Percentiles rank a stretch among this genome's conserved stretches.
These are phyloP conservation scores for Penicillium sp. DNA, from an alignment of 2,329 filamentous ascomycete genomes.

Conservation along the genomic window DNA sequence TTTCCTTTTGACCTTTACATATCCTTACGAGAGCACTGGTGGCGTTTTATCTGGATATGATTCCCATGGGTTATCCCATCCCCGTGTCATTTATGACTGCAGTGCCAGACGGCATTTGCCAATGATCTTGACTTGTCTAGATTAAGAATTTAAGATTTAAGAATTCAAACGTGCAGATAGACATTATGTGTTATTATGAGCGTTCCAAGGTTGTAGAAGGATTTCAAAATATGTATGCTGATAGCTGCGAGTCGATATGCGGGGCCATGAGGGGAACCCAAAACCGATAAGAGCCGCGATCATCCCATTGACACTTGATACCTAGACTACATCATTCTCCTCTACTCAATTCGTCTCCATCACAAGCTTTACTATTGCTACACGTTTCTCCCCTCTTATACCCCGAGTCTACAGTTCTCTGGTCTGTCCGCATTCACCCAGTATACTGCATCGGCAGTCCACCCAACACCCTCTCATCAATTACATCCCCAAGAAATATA, in stretches of 20 bases:
- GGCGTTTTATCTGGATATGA: constrained; percentile 22
- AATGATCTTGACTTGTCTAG: constrained; percentile 9
- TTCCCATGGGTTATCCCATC: constrained; percentile 13
- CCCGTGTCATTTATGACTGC: constrained; percentile 21
- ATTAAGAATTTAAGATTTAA: constrained; percentile 10
- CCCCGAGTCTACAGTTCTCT: background rate
- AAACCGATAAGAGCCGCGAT: constrained; percentile 5
- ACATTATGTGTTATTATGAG: too few species aligned
- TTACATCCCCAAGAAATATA: too few species aligned
- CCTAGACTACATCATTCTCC: constrained; percentile 9
- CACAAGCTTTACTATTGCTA: background rate
- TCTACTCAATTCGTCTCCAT: constrained; percentile 9
- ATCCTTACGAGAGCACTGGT: constrained; percentile 21
- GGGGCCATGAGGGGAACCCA: constrained; percentile 18
- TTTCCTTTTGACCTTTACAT: constrained; percentile 12
- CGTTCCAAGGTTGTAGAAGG: too few species aligned
- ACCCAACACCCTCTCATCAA: background rate
- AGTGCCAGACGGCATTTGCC: constrained; percentile 9
- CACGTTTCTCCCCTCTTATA: background rate
- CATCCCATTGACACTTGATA: background rate
- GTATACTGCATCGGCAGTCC: background rate
- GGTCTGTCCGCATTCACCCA: background rate
- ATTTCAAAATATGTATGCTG: too few species aligned
- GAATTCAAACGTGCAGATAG: constrained; percentile 11
- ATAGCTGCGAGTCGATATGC: constrained; percentile 10